phyloP scores from a whole-genome alignment of 306 rosid species.

The Medicago ruthenica region DNA sequence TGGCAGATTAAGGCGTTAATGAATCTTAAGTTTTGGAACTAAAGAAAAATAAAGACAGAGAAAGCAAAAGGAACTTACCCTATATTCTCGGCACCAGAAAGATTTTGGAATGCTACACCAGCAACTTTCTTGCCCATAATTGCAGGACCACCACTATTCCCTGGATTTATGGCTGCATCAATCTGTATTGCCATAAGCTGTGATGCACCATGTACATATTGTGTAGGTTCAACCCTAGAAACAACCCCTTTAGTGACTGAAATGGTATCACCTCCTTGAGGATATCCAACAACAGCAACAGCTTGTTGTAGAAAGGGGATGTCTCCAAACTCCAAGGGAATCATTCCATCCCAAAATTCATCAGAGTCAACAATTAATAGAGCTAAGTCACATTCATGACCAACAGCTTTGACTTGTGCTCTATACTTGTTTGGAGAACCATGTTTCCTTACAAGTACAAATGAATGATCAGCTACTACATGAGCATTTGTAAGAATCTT shows the following conservation, averaged over 20 bases:
- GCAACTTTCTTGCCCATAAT: constrained; percentile 85
- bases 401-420: constrained; percentile 84
- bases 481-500: constrained; percentile 91
- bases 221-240: constrained; percentile 93
- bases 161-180: constrained; percentile 96
- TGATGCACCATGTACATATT: constrained; percentile 88
- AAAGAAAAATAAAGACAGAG: constrained; percentile 2
- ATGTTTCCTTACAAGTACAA: constrained; percentile 92
- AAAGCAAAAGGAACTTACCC: constrained; percentile 62
- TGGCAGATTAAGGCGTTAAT: background rate
- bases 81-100: constrained; percentile 94
- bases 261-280: constrained; percentile 97
- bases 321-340: constrained; percentile 76
- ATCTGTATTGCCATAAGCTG: constrained; percentile 93
- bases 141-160: constrained; percentile 98
- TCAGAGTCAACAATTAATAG: constrained; percentile 63
- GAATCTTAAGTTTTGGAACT: constrained; percentile 25
- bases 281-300: constrained; percentile 93
- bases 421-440: constrained; percentile 85
- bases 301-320: constrained; percentile 87
- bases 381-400: constrained; percentile 95
- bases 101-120: constrained; percentile 96
- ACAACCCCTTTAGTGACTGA: constrained; percentile 92
- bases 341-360: constrained; percentile 83
- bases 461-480: constrained; percentile 89